Evolutionary conservation across 108 stramenopile species (phyloP).

Genomic region (Pseudonitzschia pungens): DNA sequence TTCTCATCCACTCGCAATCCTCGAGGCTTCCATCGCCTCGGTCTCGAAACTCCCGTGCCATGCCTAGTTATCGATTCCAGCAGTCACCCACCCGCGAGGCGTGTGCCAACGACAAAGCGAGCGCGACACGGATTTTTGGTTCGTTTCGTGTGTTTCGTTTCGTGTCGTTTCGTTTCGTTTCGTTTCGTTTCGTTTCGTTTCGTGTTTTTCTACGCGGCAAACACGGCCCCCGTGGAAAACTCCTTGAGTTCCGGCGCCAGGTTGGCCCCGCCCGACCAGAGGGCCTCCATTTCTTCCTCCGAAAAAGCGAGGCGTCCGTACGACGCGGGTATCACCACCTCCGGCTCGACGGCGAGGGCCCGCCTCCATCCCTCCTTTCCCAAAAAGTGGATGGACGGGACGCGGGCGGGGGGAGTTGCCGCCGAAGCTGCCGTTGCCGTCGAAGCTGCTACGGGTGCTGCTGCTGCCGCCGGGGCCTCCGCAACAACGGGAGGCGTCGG

Average conservation of each 20-base stretch:
- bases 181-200: background rate
- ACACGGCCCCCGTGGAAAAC: conserved; percentile 22
- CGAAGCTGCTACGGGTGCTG: conserved; percentile 19
- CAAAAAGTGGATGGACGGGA: conserved; percentile 88
- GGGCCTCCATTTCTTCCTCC: conserved; percentile 91
- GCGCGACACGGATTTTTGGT: too few species aligned
- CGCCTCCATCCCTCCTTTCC: conserved; percentile 86
- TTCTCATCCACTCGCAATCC: too few species aligned
- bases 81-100: too few species aligned
- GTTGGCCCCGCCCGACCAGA: conserved; percentile 84
- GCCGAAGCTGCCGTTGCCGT: conserved; percentile 16
- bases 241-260: conserved; percentile 42
- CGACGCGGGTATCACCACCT: conserved; percentile 50
- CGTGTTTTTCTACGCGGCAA: conserved; percentile 2
- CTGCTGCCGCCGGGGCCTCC: conserved; percentile 16
- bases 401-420: conserved; percentile 19
- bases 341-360: conserved; percentile 25
- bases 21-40: too few species aligned
- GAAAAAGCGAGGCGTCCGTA: conserved; percentile 83
- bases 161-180: too few species aligned
- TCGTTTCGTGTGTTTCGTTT: too few species aligned
- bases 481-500: conserved; percentile 26
- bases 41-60: too few species aligned
- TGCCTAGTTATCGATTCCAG: too few species aligned
- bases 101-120: too few species aligned